Conservation (phyloP, 2,329 filamentous ascomycete genomes). For the Calcarisporium arbuscula region DNA sequence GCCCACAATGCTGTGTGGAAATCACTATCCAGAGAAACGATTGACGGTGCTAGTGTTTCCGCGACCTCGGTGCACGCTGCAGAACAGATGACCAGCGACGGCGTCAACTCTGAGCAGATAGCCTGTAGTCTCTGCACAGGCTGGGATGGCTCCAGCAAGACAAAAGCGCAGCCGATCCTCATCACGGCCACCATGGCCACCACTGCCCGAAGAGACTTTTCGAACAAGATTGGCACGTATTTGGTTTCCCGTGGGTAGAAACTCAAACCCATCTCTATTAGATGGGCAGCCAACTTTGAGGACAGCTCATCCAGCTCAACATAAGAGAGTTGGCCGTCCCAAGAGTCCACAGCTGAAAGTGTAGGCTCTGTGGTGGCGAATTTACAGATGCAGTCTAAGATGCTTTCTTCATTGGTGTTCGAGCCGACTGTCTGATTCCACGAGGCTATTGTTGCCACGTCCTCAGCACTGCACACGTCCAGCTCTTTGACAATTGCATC, state of each 20-base stretch:
- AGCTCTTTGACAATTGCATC: not conserved
- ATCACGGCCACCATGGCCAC: slow-evolving; percentile 1
- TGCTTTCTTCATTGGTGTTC: not conserved
- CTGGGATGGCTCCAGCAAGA: not conserved
- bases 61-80: not conserved
- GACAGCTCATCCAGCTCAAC: slow-evolving; percentile 1
- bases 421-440: not conserved
- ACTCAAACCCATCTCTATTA: not conserved
- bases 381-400: not conserved
- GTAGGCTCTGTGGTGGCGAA: not conserved
- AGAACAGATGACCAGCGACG: not conserved
- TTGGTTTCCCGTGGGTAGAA: not conserved
- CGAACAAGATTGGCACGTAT: slow-evolving; percentile 1
- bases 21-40: not conserved
- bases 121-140: not conserved
- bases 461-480: not conserved
- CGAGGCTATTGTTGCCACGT: not conserved
- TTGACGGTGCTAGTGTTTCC: not conserved
- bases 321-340: slow-evolving; percentile 4
- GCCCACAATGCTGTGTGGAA: not conserved
- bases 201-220: slow-evolving; percentile 2
- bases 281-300: not conserved
- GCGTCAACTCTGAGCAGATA: not conserved
- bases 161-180: not conserved
- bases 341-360: not conserved